Evolutionary conservation across 2,329 filamentous ascomycete species (phyloP).

Genomic region (Teratosphaeria zuluensis): DNA sequence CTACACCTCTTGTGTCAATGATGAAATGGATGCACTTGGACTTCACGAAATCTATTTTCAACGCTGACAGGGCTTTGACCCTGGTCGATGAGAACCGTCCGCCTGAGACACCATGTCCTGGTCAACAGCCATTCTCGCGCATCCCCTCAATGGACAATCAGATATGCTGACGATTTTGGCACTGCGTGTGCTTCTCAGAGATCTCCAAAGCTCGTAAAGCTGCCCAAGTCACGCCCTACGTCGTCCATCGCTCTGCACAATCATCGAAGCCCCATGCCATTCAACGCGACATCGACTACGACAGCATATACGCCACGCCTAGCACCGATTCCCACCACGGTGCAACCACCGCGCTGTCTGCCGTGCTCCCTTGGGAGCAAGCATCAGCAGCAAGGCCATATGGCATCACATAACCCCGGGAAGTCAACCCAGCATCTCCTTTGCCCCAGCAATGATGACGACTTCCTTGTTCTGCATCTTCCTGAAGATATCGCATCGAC

Average conservation of each 20-base stretch:
- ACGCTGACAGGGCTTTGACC: background rate
- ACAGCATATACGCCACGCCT: background rate
- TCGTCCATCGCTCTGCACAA: background rate
- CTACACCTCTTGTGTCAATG: background rate
- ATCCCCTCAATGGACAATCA: background rate
- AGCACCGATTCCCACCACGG: background rate
- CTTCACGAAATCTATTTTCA: background rate
- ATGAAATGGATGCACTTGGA: background rate
- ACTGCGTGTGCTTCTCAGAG: background rate
- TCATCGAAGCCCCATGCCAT: background rate
- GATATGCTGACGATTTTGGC: background rate
- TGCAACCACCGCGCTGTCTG: background rate
- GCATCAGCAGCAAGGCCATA: background rate
- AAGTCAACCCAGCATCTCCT: background rate
- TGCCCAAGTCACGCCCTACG: background rate
- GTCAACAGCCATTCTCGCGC: background rate
- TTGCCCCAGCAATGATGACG: background rate
- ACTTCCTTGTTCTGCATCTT: background rate
- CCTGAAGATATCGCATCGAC: background rate
- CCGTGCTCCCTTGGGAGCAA: background rate
- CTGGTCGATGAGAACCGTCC: background rate
- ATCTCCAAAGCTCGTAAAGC: background rate
- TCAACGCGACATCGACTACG: background rate
- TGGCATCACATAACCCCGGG: background rate
- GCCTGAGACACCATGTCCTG: background rate